Conservation (phyloP, 768 basidiomycete species). For the Suillus subalutaceus region DNA sequence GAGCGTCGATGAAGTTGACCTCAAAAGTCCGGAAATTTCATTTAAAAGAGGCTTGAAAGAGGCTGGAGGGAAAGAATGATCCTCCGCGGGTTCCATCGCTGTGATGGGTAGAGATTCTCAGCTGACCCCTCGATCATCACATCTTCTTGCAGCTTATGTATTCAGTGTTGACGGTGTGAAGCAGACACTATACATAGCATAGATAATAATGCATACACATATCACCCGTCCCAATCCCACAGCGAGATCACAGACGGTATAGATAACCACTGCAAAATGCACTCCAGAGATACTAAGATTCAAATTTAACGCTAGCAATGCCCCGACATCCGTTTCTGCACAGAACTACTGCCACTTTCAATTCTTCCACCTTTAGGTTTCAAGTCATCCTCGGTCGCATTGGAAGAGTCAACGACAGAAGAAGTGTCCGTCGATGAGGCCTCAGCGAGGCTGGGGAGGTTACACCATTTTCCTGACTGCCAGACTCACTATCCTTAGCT, state of each 20-base stretch:
- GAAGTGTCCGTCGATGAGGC: no score
- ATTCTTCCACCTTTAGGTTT: no score
- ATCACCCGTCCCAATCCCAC: not conserved
- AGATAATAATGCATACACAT: not conserved
- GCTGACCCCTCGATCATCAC: not conserved
- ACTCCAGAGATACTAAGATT: no score
- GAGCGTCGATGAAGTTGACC: conserved; percentile 14
- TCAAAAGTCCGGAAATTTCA: conserved; percentile 19
- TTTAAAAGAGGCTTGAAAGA: conserved; percentile 14
- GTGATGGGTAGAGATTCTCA: not conserved
- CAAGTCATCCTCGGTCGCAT: no score
- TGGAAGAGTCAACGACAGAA: no score
- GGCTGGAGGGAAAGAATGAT: no score
- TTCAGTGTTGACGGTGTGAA: not conserved
- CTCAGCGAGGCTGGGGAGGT: no score
- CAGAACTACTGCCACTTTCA: no score
- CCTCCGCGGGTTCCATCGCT: not conserved
- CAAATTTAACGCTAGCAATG: not conserved
- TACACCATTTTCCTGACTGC: no score
- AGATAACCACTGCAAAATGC: not conserved
- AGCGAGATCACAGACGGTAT: not conserved
- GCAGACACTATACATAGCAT: not conserved
- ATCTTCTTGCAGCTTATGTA: not conserved
- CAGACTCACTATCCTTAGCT: no score
- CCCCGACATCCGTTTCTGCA: not conserved